phyloP scores from a whole-genome alignment of 208 protist genomes.

The Wallacemonas sp. region DNA sequence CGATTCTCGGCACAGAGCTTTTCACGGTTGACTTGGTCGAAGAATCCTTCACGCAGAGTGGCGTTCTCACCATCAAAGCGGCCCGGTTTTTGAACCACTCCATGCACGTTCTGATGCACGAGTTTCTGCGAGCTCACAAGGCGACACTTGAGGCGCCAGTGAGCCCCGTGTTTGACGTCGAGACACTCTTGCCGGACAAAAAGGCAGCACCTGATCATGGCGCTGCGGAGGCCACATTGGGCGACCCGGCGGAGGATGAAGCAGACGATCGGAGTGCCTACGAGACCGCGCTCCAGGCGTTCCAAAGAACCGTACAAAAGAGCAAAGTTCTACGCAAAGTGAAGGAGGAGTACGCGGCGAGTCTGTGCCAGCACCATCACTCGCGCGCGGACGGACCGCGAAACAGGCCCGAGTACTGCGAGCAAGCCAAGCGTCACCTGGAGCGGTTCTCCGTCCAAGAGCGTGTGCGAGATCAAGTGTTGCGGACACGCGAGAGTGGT shows the following conservation, averaged over 20 bases:
- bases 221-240: background rate
- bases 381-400: background rate
- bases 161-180: slow-evolving; percentile 9
- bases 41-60: slow-evolving; percentile 70
- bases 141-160: slow-evolving; percentile 23
- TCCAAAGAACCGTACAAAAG: slow-evolving; percentile 20
- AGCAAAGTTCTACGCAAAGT: slow-evolving; percentile 23
- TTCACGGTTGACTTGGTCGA: slow-evolving; percentile 74
- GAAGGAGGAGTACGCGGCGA: slow-evolving; percentile 41
- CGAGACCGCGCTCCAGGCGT: background rate
- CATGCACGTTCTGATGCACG: slow-evolving; percentile 43
- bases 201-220: background rate
- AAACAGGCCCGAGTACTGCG: slow-evolving; percentile 18
- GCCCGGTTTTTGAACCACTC: slow-evolving; percentile 71
- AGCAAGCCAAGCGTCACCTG: slow-evolving; percentile 28
- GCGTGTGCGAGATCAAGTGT: slow-evolving; percentile 50
- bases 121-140: slow-evolving; percentile 46
- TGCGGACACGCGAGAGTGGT: slow-evolving; percentile 35
- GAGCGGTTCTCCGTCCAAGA: slow-evolving; percentile 43
- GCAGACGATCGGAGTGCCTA: too few species aligned
- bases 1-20: slow-evolving; percentile 56
- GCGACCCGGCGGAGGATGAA: too few species aligned
- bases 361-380: slow-evolving; percentile 25
- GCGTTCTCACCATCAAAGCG: slow-evolving; percentile 55
- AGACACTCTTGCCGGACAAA: slow-evolving; percentile 9